phyloP scores from a whole-genome alignment of 2,329 filamentous ascomycete genomes.

The Claviceps pazoutovae region DNA sequence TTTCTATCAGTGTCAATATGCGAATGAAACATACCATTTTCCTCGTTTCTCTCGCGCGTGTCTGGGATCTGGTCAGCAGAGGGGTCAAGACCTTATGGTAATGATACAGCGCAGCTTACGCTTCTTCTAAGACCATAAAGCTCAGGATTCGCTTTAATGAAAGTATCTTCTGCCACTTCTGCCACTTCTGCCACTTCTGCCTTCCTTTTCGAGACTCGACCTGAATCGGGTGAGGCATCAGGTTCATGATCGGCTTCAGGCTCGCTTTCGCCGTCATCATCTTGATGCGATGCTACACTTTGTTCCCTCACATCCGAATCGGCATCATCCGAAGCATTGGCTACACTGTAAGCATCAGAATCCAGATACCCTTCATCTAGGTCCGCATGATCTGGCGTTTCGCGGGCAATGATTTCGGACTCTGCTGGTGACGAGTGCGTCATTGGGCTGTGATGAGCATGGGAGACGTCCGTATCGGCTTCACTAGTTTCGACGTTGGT shows the following conservation, averaged over 20 bases:
- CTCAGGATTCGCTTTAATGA: conserved; percentile 82
- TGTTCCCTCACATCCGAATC: conserved; percentile 62
- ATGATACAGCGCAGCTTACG: conserved; percentile 39
- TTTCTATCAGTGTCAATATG: neutral
- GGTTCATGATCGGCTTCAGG: conserved; percentile 44
- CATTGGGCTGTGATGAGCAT: conserved; percentile 47
- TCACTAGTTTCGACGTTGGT: conserved; percentile 21
- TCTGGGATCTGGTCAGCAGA: conserved; percentile 22
- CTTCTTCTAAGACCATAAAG: conserved; percentile 89
- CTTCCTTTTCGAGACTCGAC: conserved; percentile 61
- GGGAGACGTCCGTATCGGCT: conserved; percentile 61
- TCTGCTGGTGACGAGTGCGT: conserved; percentile 29
- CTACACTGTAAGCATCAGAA: conserved; percentile 32
- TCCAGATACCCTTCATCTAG: conserved; percentile 29
- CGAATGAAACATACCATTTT: conserved; percentile 35
- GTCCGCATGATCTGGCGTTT: conserved; percentile 25
- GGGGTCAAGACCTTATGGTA: conserved; percentile 10
- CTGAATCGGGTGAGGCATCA: conserved; percentile 59
- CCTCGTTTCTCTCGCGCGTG: conserved; percentile 42
- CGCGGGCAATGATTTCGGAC: conserved; percentile 27
- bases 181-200: conserved; percentile 44
- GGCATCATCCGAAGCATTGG: conserved; percentile 49
- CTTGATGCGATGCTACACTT: conserved; percentile 31
- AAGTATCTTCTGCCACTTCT: conserved; percentile 59
- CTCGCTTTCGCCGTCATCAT: conserved; percentile 34